Evolutionary conservation across 306 rosid genomes (phyloP).

Genomic region (Cyamopsis tetragonoloba): DNA sequence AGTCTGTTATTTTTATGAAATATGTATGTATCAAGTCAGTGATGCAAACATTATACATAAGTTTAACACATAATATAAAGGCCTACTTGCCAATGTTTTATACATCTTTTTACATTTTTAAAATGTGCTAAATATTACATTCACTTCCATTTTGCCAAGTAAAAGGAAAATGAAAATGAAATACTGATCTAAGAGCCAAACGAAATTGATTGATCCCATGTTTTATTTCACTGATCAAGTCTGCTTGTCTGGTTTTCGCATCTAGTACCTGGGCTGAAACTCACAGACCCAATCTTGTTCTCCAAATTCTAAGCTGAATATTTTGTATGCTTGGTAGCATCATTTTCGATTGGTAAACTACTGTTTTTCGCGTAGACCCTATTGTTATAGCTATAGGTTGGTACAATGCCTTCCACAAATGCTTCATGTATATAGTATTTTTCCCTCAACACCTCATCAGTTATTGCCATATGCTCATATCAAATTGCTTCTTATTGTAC

Average conservation of each 20-base stretch:
- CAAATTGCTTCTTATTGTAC: slow-evolving; percentile 49
- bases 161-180: slow-evolving; percentile 4
- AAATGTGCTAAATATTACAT: neutral
- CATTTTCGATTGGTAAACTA: slow-evolving; percentile 34
- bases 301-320: slow-evolving; percentile 41
- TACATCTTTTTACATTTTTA: neutral
- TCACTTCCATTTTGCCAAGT: neutral
- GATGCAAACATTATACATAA: too few relatives aligned
- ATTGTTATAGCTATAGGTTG: too few relatives aligned
- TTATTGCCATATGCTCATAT: too few relatives aligned
- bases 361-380: slow-evolving; percentile 34
- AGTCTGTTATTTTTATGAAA: neutral
- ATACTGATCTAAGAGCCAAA: slow-evolving; percentile 23
- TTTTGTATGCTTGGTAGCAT: slow-evolving; percentile 40
- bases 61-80: neutral
- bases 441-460: slow-evolving; percentile 44
- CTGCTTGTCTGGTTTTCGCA: slow-evolving; percentile 22
- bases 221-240: slow-evolving; percentile 34
- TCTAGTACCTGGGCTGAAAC: slow-evolving; percentile 35
- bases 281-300: slow-evolving; percentile 39
- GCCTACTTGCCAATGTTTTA: neutral
- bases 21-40: neutral
- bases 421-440: slow-evolving; percentile 46
- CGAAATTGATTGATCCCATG: slow-evolving; percentile 34
- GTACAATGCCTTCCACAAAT: slow-evolving; percentile 56